Evolutionary conservation across 2,329 filamentous ascomycete species (phyloP).

Genomic region (Fusarium verrucosum): DNA sequence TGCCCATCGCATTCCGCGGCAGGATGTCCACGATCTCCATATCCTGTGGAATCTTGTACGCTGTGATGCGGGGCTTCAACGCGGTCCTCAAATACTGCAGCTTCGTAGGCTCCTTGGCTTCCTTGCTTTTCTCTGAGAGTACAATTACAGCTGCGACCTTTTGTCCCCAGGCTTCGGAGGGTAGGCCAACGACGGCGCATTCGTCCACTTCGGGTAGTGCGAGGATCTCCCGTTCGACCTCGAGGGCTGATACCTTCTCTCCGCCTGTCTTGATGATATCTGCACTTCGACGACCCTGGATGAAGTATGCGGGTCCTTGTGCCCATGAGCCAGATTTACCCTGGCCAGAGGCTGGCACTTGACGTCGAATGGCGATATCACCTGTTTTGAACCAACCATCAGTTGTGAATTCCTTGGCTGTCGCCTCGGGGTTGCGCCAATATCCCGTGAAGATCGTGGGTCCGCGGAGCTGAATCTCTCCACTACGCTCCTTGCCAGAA

Average conservation of each 20-base stretch:
- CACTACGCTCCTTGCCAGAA: slow-evolving; percentile 70
- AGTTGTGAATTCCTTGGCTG: neutral
- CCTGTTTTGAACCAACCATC: slow-evolving; percentile 26
- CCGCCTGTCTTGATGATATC: slow-evolving; percentile 99
- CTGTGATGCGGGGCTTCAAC: slow-evolving; percentile 77
- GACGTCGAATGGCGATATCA: slow-evolving; percentile 7
- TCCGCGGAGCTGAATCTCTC: slow-evolving; percentile 73
- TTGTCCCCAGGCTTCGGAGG: slow-evolving; percentile 91
- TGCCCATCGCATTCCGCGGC: slow-evolving; percentile 96
- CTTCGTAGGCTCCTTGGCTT: slow-evolving; percentile 68
- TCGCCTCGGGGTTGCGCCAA: slow-evolving; percentile 9
- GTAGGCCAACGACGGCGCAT: slow-evolving; percentile 86
- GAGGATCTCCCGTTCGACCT: slow-evolving; percentile 92
- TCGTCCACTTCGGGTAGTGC: slow-evolving; percentile 81
- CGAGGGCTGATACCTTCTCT: slow-evolving; percentile 88
- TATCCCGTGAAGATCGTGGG: slow-evolving; percentile 6
- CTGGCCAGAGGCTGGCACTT: slow-evolving; percentile 57
- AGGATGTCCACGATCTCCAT: slow-evolving; percentile 82
- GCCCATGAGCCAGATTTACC: slow-evolving; percentile 62
- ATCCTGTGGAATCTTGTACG: slow-evolving; percentile 93
- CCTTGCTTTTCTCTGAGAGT: slow-evolving; percentile 62
- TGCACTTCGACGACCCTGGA: slow-evolving; percentile 84
- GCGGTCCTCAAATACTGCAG: slow-evolving; percentile 75
- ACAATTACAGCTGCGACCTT: slow-evolving; percentile 91
- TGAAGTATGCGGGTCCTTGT: slow-evolving; percentile 81